phyloP scores from a whole-genome alignment of 192 early-diverging fungal genomes.

The Jimgerdemannia flammicorona region DNA sequence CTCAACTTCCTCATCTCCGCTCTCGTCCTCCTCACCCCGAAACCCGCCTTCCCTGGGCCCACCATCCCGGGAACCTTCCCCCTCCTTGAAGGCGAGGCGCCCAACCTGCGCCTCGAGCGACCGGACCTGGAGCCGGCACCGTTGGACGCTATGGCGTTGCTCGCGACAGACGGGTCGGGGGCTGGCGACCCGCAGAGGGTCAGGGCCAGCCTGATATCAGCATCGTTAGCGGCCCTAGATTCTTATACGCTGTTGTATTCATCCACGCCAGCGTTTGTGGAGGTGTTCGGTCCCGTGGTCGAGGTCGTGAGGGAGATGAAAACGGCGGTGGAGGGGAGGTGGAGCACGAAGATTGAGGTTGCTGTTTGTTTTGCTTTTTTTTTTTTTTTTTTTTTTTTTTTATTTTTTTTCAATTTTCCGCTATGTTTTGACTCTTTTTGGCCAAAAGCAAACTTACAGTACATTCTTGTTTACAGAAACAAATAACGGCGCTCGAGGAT shows the following conservation, averaged over 20 bases:
- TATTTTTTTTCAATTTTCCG: constrained; percentile 4
- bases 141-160: no score
- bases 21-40: no score
- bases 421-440: neutral
- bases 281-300: constrained; percentile 47
- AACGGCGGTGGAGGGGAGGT: constrained; percentile 9
- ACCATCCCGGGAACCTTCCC: no score
- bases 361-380: neutral
- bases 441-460: no score
- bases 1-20: constrained; percentile 65
- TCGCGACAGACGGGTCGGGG: no score
- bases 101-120: no score
- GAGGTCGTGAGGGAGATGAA: constrained; percentile 26
- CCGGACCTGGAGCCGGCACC: no score
- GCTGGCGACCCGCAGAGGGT: constrained; percentile 23
- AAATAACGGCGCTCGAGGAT: constrained; percentile 25
- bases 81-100: no score
- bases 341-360: constrained; percentile 29
- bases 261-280: constrained; percentile 60
- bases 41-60: no score
- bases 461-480: constrained; percentile 11
- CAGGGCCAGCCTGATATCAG: constrained; percentile 36
- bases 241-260: constrained; percentile 51
- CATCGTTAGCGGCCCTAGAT: constrained; percentile 32
- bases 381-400: neutral